These are phyloP conservation scores for Coleophoma eucalyptorum DNA, from an alignment of 2,329 filamentous ascomycete genomes.

Conservation along the genomic window DNA sequence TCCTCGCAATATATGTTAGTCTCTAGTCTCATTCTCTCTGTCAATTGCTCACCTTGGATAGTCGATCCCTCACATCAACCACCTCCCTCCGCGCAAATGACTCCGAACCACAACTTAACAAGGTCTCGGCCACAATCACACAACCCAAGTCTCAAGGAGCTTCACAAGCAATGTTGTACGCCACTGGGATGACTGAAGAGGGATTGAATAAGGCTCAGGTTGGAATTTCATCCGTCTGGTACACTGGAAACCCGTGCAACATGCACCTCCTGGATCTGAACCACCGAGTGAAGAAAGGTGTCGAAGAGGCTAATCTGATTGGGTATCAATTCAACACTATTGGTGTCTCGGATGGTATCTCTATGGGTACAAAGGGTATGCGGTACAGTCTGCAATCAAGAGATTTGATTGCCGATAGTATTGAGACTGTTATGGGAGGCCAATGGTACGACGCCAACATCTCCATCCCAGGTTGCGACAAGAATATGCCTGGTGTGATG, in stretches of 20 bases:
- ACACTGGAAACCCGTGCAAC: conserved; percentile 97
- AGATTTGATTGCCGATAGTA: conserved; percentile 95
- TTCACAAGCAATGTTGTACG: conserved; percentile 98
- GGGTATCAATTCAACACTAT: conserved; percentile 99
- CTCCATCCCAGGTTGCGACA: conserved; percentile 95
- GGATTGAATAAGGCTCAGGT: conserved; percentile 97
- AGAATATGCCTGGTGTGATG: conserved; percentile 95
- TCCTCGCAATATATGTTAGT: conserved; percentile 25
- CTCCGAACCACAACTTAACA: conserved; percentile 61
- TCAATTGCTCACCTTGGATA: conserved; percentile 11
- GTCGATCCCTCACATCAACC: conserved; percentile 26
- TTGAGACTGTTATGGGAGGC: conserved; percentile 98
- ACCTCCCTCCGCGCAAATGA: conserved; percentile 22
- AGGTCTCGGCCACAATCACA: conserved; percentile 78
- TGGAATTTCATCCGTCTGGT: conserved; percentile 98
- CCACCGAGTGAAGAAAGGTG: conserved; percentile 52
- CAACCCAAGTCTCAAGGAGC: conserved; percentile 98
- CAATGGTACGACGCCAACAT: conserved; percentile 99
- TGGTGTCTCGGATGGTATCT: conserved; percentile 95
- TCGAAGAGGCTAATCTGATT: conserved; percentile 73
- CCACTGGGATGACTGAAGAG: conserved; percentile 78
- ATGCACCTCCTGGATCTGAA: conserved; percentile 90
- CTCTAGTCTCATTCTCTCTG: not conserved
- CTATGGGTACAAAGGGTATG: conserved; percentile 98
- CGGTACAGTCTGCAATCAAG: conserved; percentile 90